A percentile compares a stretch with the other conserved stretches of the same genome.
These are phyloP conservation scores for Vigna mungo DNA, from an alignment of 306 rosid species.

Conservation along the genomic window DNA sequence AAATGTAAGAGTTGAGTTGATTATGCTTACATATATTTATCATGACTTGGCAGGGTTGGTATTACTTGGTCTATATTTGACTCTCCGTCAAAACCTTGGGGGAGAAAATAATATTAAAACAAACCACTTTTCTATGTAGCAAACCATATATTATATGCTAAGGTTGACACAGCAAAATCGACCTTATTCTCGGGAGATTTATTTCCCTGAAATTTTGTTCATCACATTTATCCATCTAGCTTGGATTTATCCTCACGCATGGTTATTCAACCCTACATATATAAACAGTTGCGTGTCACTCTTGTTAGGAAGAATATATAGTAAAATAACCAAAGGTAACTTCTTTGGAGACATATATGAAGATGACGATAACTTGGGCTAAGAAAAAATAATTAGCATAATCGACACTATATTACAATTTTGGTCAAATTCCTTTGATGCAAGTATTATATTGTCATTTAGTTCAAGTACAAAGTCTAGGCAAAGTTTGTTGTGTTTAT, in stretches of 20 bases:
- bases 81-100: slow-evolving; percentile 43
- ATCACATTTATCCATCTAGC: neutral
- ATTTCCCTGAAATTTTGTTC: slow-evolving; percentile 22
- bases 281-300: slow-evolving; percentile 4
- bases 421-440: too few species aligned
- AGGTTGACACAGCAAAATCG: slow-evolving; percentile 38
- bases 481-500: too few species aligned
- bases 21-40: slow-evolving; percentile 35
- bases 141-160: neutral
- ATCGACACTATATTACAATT: too few species aligned
- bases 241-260: neutral
- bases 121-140: neutral
- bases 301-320: slow-evolving; percentile 8
- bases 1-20: neutral
- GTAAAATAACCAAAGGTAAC: slow-evolving; percentile 3
- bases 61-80: slow-evolving; percentile 46
- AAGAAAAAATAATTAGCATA: neutral
- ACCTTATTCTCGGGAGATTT: slow-evolving; percentile 7
- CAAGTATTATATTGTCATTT: too few species aligned
- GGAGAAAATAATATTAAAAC: slow-evolving; percentile 26
- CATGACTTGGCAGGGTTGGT: too few species aligned
- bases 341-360: slow-evolving; percentile 5
- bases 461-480: too few species aligned
- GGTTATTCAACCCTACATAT: neutral
- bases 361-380: neutral